Evolutionary conservation across 1,284 basidiomycete genomes (phyloP).

Genomic region (Vanrija pseudolonga): DNA sequence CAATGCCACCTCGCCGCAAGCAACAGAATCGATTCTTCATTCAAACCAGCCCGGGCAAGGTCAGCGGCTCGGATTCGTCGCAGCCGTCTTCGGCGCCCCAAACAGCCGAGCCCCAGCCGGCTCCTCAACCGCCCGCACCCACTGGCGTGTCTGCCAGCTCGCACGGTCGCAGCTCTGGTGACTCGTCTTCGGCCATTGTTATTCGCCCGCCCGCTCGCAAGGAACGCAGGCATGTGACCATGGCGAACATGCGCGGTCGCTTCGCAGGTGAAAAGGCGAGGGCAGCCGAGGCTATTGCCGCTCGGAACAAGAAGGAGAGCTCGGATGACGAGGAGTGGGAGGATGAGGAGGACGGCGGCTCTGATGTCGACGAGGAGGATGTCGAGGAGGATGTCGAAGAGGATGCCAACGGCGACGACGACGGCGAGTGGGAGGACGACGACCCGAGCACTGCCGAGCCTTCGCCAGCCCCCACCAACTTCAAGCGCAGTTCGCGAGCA

Average conservation of each 20-base stretch:
- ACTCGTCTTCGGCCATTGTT: slow-evolving; percentile 23
- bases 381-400: slow-evolving; percentile 20
- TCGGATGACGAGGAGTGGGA: slow-evolving; percentile 20
- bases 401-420: not conserved
- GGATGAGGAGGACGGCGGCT: slow-evolving; percentile 30
- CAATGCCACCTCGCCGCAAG: slow-evolving; percentile 1
- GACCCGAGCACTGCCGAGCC: too few relatives aligned
- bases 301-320: slow-evolving; percentile 16
- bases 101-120: slow-evolving; percentile 3
- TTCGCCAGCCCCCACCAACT: not conserved
- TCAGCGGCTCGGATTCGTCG: slow-evolving; percentile 34
- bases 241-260: slow-evolving; percentile 42
- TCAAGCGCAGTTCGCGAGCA: too few relatives aligned
- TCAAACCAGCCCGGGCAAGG: slow-evolving; percentile 10
- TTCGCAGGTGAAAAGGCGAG: slow-evolving; percentile 40
- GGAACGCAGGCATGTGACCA: slow-evolving; percentile 33
- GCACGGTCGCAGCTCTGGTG: slow-evolving; percentile 20
- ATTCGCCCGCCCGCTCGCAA: slow-evolving; percentile 12
- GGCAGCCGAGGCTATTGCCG: slow-evolving; percentile 30
- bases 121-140: not conserved
- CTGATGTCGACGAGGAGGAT: slow-evolving; percentile 28
- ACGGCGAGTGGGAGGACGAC: not conserved
- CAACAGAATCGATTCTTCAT: slow-evolving; percentile 10
- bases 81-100: slow-evolving; percentile 13
- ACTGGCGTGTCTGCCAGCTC: not conserved